Conservation (phyloP, 495 filamentous ascomycete species). For the Astrocystis sublimbata region DNA sequence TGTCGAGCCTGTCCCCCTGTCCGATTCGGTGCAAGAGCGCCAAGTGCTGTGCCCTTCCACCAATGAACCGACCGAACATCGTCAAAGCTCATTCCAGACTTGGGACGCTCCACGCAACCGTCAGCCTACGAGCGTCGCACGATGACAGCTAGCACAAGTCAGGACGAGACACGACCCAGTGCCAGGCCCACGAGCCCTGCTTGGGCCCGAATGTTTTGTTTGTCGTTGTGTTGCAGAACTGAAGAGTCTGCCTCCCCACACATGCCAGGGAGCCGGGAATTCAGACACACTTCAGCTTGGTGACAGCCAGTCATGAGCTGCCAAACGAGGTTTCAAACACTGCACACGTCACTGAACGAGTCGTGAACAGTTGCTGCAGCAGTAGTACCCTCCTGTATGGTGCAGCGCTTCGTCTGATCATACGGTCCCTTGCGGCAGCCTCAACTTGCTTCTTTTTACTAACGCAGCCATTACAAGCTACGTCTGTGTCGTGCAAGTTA, state of each 20-base stretch:
- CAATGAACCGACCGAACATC: background rate
- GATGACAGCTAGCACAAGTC: slow-evolving; percentile 5
- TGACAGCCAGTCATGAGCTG: background rate
- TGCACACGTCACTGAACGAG: slow-evolving; percentile 13
- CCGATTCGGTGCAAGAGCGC: no score
- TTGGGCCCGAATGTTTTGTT: background rate
- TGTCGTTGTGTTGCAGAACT: background rate
- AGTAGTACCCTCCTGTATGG: no score
- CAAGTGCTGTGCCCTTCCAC: background rate
- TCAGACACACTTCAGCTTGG: slow-evolving; percentile 1
- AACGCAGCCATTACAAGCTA: no score
- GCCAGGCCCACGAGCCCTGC: background rate
- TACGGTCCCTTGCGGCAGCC: background rate
- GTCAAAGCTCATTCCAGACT: background rate
- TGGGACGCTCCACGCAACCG: background rate
- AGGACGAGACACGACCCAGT: slow-evolving; percentile 15
- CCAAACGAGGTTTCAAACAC: slow-evolving; percentile 8
- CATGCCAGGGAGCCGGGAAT: background rate
- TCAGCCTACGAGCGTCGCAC: background rate
- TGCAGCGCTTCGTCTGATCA: slow-evolving; percentile 9
- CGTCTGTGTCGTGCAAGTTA: background rate
- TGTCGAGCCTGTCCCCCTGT: no score
- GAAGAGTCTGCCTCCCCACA: slow-evolving; percentile 6
- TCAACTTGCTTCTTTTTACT: no score
- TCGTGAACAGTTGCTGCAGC: no score